A percentile compares a stretch with the other conserved stretches of the same genome.
Conservation (phyloP, 192 early-diverging fungal species). For the Podila verticillata region DNA sequence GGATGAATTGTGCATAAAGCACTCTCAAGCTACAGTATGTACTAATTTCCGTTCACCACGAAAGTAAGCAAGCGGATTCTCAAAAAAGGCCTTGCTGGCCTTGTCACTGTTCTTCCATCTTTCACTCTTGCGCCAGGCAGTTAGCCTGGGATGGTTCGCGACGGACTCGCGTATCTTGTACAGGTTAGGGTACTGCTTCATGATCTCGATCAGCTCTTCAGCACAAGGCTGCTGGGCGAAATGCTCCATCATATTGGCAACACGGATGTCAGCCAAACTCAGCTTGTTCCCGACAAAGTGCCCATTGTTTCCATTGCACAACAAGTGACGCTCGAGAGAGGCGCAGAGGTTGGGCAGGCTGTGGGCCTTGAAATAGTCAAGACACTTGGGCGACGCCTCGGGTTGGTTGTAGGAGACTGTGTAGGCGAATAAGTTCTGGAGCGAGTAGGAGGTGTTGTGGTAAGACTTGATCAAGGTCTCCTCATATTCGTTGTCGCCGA, state of each 20-base stretch:
- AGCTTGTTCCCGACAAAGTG: slow-evolving; percentile 4
- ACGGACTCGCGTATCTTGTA: slow-evolving; percentile 23
- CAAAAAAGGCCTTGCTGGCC: slow-evolving; percentile 3
- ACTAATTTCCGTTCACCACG: no score
- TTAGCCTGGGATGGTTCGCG: slow-evolving; percentile 25
- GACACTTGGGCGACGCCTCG: background rate
- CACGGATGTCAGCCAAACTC: slow-evolving; percentile 5
- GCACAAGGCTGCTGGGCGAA: slow-evolving; percentile 2
- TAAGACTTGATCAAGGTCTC: background rate
- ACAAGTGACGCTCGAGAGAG: background rate
- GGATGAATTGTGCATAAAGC: no score
- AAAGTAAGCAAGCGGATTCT: slow-evolving; percentile 10
- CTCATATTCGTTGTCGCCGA: slow-evolving; percentile 2
- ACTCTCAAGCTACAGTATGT: no score
- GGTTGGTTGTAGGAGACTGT: background rate
- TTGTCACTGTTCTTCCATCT: background rate
- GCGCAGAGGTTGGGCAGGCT: background rate
- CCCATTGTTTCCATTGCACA: background rate
- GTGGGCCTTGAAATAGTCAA: background rate
- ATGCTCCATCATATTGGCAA: slow-evolving; percentile 1
- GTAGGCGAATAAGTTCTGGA: background rate
- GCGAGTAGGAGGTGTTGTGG: background rate
- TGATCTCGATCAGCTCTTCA: background rate
- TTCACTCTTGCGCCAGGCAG: slow-evolving; percentile 15
- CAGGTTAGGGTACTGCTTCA: slow-evolving; percentile 18